phyloP scores from a whole-genome alignment of 2,329 filamentous ascomycete species.

The Rutstroemia sydowiana region DNA sequence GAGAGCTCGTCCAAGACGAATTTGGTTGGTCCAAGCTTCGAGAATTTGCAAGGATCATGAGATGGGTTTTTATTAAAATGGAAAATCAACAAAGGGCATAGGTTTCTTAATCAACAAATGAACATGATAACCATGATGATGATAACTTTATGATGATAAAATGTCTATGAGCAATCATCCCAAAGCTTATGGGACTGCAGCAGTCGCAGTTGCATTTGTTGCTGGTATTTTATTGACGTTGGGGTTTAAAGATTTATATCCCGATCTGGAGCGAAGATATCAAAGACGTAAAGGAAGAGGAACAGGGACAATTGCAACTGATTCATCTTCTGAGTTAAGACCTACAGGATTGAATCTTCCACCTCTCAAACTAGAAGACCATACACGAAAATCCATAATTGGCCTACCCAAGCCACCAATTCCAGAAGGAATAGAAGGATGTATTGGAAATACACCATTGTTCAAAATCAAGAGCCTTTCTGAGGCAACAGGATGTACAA shows the following conservation, averaged over 20 bases:
- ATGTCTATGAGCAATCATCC: slow-evolving; percentile 58
- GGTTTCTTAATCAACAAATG: background rate
- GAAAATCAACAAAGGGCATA: background rate
- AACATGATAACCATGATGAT: slow-evolving; percentile 1
- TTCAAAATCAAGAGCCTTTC: slow-evolving; percentile 81
- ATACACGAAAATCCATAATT: slow-evolving; percentile 35
- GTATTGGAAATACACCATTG: slow-evolving; percentile 89
- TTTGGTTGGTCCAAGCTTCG: slow-evolving; percentile 33
- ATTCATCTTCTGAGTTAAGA: slow-evolving; percentile 16
- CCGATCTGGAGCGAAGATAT: slow-evolving; percentile 62
- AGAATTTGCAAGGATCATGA: slow-evolving; percentile 4
- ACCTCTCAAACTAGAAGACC: slow-evolving; percentile 50
- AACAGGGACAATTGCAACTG: slow-evolving; percentile 6
- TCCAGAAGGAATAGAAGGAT: slow-evolving; percentile 76
- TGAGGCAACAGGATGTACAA: slow-evolving; percentile 77
- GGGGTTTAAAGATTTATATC: slow-evolving; percentile 73
- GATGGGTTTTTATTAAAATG: background rate
- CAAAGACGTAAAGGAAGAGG: slow-evolving; percentile 36
- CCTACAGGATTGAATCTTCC: slow-evolving; percentile 26
- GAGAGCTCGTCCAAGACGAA: slow-evolving; percentile 13
- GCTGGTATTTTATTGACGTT: slow-evolving; percentile 69
- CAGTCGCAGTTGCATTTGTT: slow-evolving; percentile 65
- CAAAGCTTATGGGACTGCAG: slow-evolving; percentile 56
- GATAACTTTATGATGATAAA: slow-evolving; percentile 16
- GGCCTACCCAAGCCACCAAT: slow-evolving; percentile 34